These are phyloP conservation scores for Pleurostoma richardsiae DNA, from an alignment of 2,329 filamentous ascomycete genomes.

Conservation along the genomic window DNA sequence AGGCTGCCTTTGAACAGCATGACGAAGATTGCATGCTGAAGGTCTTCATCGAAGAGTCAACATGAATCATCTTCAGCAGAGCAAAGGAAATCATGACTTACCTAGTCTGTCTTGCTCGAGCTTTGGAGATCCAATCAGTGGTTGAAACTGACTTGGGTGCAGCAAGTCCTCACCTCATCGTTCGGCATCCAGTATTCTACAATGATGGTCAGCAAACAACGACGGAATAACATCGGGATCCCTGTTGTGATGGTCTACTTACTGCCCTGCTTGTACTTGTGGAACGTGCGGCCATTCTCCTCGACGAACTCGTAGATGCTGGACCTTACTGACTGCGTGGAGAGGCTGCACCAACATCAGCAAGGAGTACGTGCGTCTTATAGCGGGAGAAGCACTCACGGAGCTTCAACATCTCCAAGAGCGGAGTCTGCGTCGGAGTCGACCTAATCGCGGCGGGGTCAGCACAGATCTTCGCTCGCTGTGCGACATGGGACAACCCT, in stretches of 20 bases:
- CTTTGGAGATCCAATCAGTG: background rate
- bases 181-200: background rate
- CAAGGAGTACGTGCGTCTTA: background rate
- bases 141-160: background rate
- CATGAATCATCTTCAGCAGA: background rate
- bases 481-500: background rate
- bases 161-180: background rate
- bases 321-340: slow-evolving; percentile 14
- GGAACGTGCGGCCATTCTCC: slow-evolving; percentile 17
- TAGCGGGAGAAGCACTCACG: slow-evolving; percentile 1
- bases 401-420: slow-evolving; percentile 1
- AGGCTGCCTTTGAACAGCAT: background rate
- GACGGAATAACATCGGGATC: too few species aligned
- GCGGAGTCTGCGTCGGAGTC: slow-evolving; percentile 6
- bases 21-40: background rate
- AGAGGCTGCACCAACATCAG: slow-evolving; percentile 5
- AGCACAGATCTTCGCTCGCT: background rate
- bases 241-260: slow-evolving; percentile 4
- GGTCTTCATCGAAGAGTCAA: background rate
- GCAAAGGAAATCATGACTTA: background rate
- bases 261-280: slow-evolving; percentile 18
- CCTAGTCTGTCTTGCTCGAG: background rate
- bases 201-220: background rate
- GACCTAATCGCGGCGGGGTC: background rate
- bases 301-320: slow-evolving; percentile 17